phyloP scores from a whole-genome alignment of 1,284 basidiomycete species.

The Moniliella sp. region DNA sequence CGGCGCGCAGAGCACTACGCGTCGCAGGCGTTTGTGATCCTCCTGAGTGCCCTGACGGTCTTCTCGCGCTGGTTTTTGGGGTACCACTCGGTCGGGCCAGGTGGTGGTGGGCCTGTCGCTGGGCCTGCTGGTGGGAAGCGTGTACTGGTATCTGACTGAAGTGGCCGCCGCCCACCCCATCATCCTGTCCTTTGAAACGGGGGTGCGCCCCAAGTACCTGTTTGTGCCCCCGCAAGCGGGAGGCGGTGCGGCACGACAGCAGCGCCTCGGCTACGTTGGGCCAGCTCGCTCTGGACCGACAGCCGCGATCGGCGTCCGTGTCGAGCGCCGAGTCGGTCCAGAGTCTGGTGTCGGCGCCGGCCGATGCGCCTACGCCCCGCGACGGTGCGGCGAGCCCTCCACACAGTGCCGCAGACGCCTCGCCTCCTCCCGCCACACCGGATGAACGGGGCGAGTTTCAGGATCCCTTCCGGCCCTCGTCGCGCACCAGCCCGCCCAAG shows the following conservation, averaged over 20 bases:
- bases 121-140: conserved; percentile 43
- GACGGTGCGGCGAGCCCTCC: no score
- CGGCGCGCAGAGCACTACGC: conserved; percentile 16
- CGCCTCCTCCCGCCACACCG: no score
- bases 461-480: not conserved
- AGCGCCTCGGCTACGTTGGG: no score
- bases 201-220: conserved; percentile 3
- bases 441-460: no score
- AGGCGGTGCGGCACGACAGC: not conserved
- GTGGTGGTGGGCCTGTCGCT: conserved; percentile 52
- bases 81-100: conserved; percentile 52
- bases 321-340: no score
- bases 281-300: no score
- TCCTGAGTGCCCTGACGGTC: conserved; percentile 47
- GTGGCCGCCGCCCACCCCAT: conserved; percentile 37
- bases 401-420: no score
- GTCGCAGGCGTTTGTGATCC: conserved; percentile 41
- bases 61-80: conserved; percentile 58
- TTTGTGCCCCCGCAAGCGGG: conserved; percentile 3
- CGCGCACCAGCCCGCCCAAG: no score
- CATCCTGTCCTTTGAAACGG: not conserved
- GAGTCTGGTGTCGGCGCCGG: no score
- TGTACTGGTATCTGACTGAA: conserved; percentile 46
- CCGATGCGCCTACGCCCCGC: no score
- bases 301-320: no score